Base-by-base conservation (phyloP, 306 rosid genomes). In the Pyrus pyrifolia region DNA sequence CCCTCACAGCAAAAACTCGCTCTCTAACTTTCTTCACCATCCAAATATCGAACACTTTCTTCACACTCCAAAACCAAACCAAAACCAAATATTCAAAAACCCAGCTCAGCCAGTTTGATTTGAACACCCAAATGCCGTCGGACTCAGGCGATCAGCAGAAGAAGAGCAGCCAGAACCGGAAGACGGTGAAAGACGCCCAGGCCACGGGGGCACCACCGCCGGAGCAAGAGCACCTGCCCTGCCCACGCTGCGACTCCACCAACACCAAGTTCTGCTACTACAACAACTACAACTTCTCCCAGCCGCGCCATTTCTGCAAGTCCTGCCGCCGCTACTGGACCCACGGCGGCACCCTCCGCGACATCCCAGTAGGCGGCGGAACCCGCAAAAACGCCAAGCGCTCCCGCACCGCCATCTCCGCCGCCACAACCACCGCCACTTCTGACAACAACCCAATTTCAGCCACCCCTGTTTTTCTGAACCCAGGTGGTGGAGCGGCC, bases 271-370 rank as follows among this genome's bases (percentile, higher is more conserved):
- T 95, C 81, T 95, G 99, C 58, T 95, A 95, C 88, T 92, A 95
- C 77, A 95, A 95, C 85, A 95, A 95, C 91, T 95, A 95, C 78
- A 95, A 95, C 84, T 89, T 86, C 93, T 95, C 99, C 13, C 99
- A 95, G 87, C 99, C 99, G 0, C 97, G 99, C 51, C 97, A 95
- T 72, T 95, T 95, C 85, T 95, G 99, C 88, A 95, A 95, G 81
- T 74, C 93, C 59, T 95, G 99, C 84, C 97, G 99, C n/a, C 97
- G 99, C 29, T 95, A 95, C 81, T 95, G 99, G 99, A 95, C 99
- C 5, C 97, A 92, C 23, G 99, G 99, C 0, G 99, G 99, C 9
- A 92, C 99, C 3, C 99, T 95, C 55, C 97, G 99, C 0, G 98
- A 95, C 79, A 95, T 95, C 57, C 99, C 99, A 6, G 86, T 95